Evolutionary conservation across 805 yeast species (phyloP).

Genomic region (Myxozyma melibiosi): DNA sequence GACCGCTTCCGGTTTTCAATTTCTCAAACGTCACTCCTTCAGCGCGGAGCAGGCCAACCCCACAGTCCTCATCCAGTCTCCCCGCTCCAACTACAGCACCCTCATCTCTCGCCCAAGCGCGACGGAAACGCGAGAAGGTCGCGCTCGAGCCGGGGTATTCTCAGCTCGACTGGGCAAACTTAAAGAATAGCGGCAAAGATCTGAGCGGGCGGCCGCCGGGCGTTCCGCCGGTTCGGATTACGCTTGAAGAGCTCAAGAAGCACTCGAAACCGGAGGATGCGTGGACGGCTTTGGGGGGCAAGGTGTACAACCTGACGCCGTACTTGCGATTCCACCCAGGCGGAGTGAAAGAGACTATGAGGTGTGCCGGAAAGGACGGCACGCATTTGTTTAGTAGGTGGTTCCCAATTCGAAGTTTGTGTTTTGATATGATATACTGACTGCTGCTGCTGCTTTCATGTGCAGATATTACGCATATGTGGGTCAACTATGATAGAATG

Average conservation of each 20-base stretch:
- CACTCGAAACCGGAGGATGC: slow-evolving; percentile 70
- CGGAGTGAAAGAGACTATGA: slow-evolving; percentile 75
- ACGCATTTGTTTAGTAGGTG: slow-evolving; percentile 67
- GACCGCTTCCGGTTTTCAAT: slow-evolving; percentile 22
- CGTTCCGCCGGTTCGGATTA: slow-evolving; percentile 37
- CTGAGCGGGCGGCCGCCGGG: slow-evolving; percentile 45
- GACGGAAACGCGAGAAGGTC: slow-evolving; percentile 54
- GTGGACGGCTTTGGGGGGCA: slow-evolving; percentile 81
- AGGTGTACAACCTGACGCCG: slow-evolving; percentile 83
- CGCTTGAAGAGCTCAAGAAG: slow-evolving; percentile 57
- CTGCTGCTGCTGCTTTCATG: background rate
- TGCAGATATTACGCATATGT: slow-evolving; percentile 47
- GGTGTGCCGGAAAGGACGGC: slow-evolving; percentile 83
- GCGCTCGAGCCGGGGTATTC: slow-evolving; percentile 76
- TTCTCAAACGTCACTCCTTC: slow-evolving; percentile 4
- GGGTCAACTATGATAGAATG: slow-evolving; percentile 87
- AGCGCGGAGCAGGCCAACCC: background rate
- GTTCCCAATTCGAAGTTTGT: slow-evolving; percentile 42
- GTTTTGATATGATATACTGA: background rate
- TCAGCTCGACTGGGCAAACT: slow-evolving; percentile 81
- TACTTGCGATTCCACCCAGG: slow-evolving; percentile 92
- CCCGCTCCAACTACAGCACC: slow-evolving; percentile 1
- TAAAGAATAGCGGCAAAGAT: slow-evolving; percentile 52
- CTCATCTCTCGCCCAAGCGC: slow-evolving; percentile 7
- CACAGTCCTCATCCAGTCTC: background rate